These are phyloP conservation scores for Carex sylvatica DNA, from an alignment of 202 grass and related monocot genomes.

Conservation along the genomic window DNA sequence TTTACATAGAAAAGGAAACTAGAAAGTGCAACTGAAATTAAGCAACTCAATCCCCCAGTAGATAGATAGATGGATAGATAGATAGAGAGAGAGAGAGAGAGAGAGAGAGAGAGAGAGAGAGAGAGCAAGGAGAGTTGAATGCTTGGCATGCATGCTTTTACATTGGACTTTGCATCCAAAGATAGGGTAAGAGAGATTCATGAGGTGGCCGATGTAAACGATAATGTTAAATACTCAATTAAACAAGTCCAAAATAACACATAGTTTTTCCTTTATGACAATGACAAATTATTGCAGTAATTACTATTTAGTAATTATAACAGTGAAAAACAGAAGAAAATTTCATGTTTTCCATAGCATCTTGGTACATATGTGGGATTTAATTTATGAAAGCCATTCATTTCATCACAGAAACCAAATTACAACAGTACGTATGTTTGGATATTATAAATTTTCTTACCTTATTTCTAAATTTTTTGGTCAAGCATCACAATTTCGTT, in stretches of 20 bases:
- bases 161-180: neutral
- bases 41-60: neutral
- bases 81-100: neutral
- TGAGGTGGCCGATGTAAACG: neutral
- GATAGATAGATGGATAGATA: neutral
- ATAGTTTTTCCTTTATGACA: too few species aligned
- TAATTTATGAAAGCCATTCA: neutral
- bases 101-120: constrained; percentile 6
- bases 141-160: constrained; percentile 3
- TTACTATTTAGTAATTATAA: neutral
- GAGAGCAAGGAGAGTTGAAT: neutral
- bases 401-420: neutral
- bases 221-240: neutral
- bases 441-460: neutral
- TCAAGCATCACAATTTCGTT: neutral
- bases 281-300: too few species aligned
- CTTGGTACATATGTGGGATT: neutral
- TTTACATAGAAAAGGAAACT: constrained; percentile 17
- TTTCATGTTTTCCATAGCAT: neutral
- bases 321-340: neutral
- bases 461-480: neutral
- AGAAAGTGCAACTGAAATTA: constrained; percentile 2
- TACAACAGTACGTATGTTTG: neutral
- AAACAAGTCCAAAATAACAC: neutral
- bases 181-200: neutral